phyloP scores from a whole-genome alignment of 163 green algal genomes.

The Scenedesmus sp. region DNA sequence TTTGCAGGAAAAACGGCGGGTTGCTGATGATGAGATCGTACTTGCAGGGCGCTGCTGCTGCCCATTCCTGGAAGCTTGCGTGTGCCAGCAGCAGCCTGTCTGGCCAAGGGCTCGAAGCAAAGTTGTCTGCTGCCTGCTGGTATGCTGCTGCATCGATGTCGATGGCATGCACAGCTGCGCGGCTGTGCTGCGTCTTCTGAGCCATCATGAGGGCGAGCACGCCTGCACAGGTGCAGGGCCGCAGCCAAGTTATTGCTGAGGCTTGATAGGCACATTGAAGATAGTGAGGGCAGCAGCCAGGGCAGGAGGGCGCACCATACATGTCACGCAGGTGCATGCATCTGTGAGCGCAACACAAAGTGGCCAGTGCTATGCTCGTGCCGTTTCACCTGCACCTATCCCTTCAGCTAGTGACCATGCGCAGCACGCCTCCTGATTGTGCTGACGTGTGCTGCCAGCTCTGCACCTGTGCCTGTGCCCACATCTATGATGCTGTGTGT shows the following conservation, averaged over 20 bases:
- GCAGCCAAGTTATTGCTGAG: too few species aligned
- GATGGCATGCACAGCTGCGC: constrained; percentile 49
- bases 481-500: too few species aligned
- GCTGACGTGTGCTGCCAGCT: too few species aligned
- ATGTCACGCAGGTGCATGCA: too few species aligned
- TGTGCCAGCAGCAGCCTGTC: constrained; percentile 43
- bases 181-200: constrained; percentile 47
- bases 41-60: background rate
- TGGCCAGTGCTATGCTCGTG: too few species aligned
- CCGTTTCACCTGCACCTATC: too few species aligned
- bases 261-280: too few species aligned
- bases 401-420: too few species aligned
- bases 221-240: constrained; percentile 11
- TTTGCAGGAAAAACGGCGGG: constrained; percentile 63
- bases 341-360: too few species aligned
- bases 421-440: too few species aligned
- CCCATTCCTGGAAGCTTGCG: constrained; percentile 56
- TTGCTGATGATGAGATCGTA: constrained; percentile 68
- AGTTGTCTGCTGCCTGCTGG: constrained; percentile 57
- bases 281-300: background rate
- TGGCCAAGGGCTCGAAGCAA: constrained; percentile 49
- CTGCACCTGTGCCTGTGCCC: too few species aligned
- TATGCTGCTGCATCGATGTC: constrained; percentile 56
- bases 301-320: too few species aligned
- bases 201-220: constrained; percentile 65